These are phyloP conservation scores for Stylonectria norvegica DNA, from an alignment of 2,329 filamentous ascomycete genomes.

Conservation along the genomic window DNA sequence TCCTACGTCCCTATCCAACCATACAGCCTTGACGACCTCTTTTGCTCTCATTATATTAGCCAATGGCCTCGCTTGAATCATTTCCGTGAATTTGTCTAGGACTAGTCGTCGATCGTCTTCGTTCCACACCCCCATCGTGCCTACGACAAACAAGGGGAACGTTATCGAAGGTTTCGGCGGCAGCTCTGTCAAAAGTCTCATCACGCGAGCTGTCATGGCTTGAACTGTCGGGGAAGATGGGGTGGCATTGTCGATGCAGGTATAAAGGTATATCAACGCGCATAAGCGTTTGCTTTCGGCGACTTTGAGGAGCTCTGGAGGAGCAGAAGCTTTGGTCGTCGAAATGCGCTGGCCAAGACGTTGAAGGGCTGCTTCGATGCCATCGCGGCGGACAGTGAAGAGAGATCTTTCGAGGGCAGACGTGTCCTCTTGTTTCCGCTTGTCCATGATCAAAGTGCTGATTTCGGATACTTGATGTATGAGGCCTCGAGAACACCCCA, in stretches of 20 bases:
- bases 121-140: slow-evolving; percentile 4
- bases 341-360: slow-evolving; percentile 2
- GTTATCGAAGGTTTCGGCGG: slow-evolving; percentile 5
- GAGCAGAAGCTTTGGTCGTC: background rate
- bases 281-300: slow-evolving; percentile 6
- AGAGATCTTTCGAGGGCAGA: background rate
- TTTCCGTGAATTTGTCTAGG: slow-evolving; percentile 4
- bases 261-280: slow-evolving; percentile 6
- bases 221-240: slow-evolving; percentile 4
- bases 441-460: slow-evolving; percentile 5
- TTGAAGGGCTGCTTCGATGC: slow-evolving; percentile 3
- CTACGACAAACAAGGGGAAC: slow-evolving; percentile 7
- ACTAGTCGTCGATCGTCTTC: slow-evolving; percentile 6
- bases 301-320: slow-evolving; percentile 1
- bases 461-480: slow-evolving; percentile 7
- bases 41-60: slow-evolving; percentile 3
- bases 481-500: slow-evolving; percentile 6
- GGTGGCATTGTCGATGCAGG: slow-evolving; percentile 5
- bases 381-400: slow-evolving; percentile 1
- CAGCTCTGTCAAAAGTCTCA: slow-evolving; percentile 2
- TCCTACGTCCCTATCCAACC: slow-evolving; percentile 6
- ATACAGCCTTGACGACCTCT: slow-evolving; percentile 5
- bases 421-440: background rate
- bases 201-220: slow-evolving; percentile 1
- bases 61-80: slow-evolving; percentile 6